A percentile compares a stretch with the other conserved stretches of the same genome.
These are phyloP conservation scores for Anastatica hierochuntica DNA, from an alignment of 345 rosid species.

Conservation along the genomic window DNA sequence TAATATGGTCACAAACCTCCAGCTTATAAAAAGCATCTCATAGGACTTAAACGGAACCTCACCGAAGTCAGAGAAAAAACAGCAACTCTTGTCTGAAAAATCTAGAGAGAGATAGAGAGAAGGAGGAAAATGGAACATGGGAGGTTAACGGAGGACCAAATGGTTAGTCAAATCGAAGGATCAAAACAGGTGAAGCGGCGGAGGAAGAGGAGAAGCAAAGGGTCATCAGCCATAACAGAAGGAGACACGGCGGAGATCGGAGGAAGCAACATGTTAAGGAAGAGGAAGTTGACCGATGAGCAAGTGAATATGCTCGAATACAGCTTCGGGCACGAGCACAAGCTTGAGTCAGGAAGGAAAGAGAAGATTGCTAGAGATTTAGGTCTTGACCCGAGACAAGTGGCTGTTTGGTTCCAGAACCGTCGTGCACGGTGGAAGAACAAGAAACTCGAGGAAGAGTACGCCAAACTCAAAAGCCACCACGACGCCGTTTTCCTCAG, in stretches of 20 bases:
- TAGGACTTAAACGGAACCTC: slow-evolving; percentile 18
- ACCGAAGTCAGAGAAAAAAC: slow-evolving; percentile 14
- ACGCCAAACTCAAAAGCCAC: slow-evolving; percentile 36
- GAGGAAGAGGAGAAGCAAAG: slow-evolving; percentile 50
- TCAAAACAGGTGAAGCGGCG: slow-evolving; percentile 38
- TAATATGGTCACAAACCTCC: slow-evolving; percentile 5
- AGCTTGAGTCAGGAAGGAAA: slow-evolving; percentile 79
- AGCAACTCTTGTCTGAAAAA: slow-evolving; percentile 18
- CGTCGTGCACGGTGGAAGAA: slow-evolving; percentile 84
- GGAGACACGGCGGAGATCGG: too few species aligned
- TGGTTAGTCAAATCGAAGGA: slow-evolving; percentile 19
- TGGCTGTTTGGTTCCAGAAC: slow-evolving; percentile 98
- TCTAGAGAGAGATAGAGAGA: slow-evolving; percentile 3
- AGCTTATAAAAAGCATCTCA: slow-evolving; percentile 25
- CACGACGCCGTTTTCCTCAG: slow-evolving; percentile 41
- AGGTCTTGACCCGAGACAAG: slow-evolving; percentile 87
- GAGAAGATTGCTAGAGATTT: slow-evolving; percentile 66
- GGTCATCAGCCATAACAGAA: too few species aligned
- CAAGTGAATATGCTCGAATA: slow-evolving; percentile 61
- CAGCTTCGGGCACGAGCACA: slow-evolving; percentile 62
- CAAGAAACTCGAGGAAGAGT: slow-evolving; percentile 88
- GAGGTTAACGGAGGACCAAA: too few species aligned
- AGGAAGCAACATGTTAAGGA: slow-evolving; percentile 27
- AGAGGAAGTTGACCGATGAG: slow-evolving; percentile 61
- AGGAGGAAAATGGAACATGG: too few species aligned